phyloP scores from a whole-genome alignment of 768 basidiomycete genomes.

The Pisolithus sp. region DNA sequence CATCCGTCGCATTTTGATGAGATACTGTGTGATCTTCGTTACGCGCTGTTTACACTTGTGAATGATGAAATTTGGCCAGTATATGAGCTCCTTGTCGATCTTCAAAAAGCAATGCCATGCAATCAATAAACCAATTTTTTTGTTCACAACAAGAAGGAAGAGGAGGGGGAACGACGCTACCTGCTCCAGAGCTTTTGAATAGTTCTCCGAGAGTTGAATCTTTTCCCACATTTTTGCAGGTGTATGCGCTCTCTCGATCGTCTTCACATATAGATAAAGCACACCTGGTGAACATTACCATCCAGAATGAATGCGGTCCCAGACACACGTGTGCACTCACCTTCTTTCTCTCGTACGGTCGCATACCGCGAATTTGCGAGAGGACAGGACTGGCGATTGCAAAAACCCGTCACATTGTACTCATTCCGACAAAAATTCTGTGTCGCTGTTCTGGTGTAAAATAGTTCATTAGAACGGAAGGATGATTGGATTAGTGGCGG shows the following conservation, averaged over 20 bases:
- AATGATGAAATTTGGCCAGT: slow-evolving; percentile 96
- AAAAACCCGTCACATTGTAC: slow-evolving; percentile 96
- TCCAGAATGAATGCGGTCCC: background rate
- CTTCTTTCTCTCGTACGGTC: slow-evolving; percentile 95
- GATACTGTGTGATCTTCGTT: slow-evolving; percentile 98
- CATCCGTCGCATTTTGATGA: slow-evolving; percentile 95
- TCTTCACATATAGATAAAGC: slow-evolving; percentile 93
- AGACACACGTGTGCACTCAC: slow-evolving; percentile 31
- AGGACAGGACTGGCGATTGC: slow-evolving; percentile 92
- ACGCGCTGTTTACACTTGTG: slow-evolving; percentile 99
- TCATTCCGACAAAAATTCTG: slow-evolving; percentile 99
- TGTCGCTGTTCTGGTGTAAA: slow-evolving; percentile 65
- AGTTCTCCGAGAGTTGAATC: slow-evolving; percentile 88
- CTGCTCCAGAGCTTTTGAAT: slow-evolving; percentile 92
- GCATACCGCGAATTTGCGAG: slow-evolving; percentile 98
- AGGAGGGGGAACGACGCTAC: slow-evolving; percentile 33
- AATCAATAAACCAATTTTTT: no score
- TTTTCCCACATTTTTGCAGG: slow-evolving; percentile 98
- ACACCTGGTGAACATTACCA: slow-evolving; percentile 37
- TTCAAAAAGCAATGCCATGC: slow-evolving; percentile 24
- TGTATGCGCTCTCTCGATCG: slow-evolving; percentile 93
- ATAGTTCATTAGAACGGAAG: slow-evolving; percentile 5
- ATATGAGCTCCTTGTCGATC: slow-evolving; percentile 94
- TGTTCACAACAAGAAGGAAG: background rate
- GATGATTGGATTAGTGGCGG: slow-evolving; percentile 7